A percentile compares a stretch with the other conserved stretches of the same genome.
These are phyloP conservation scores for Zygnema circumcarinatum DNA, from an alignment of 139 green algal species.

Conservation along the genomic window DNA sequence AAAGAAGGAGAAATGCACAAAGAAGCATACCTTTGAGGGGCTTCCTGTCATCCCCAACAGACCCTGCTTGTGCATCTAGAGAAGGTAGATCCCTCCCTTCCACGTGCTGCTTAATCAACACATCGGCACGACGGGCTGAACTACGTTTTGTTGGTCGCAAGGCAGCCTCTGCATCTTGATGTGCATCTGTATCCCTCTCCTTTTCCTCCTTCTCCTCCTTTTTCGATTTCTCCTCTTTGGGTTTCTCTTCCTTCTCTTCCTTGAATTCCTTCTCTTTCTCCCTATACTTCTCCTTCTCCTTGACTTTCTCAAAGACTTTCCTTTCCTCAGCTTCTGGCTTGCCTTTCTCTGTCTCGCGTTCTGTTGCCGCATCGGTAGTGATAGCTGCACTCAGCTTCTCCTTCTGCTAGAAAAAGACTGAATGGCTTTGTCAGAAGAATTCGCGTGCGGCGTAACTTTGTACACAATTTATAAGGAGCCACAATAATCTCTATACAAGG, in stretches of 20 bases:
- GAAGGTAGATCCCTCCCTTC: neutral
- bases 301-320: neutral
- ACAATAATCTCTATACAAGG: too few relatives aligned
- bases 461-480: too few relatives aligned
- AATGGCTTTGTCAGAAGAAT: too few relatives aligned
- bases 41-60: neutral
- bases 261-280: conserved; percentile 1
- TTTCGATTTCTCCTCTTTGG: conserved; percentile 17
- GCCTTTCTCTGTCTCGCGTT: neutral
- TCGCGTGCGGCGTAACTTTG: too few relatives aligned
- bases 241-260: neutral
- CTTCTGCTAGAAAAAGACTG: neutral
- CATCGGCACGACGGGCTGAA: conserved; percentile 38
- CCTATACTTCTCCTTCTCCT: conserved; percentile 38
- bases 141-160: conserved; percentile 52
- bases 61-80: neutral
- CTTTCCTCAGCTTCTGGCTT: neutral
- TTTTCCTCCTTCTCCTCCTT: conserved; percentile 31
- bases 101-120: conserved; percentile 7
- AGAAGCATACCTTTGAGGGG: neutral
- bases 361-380: neutral
- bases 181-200: conserved; percentile 13
- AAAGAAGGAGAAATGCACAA: too few relatives aligned
- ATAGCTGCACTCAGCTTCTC: neutral
- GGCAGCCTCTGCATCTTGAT: neutral